These are phyloP conservation scores for Moniliophthora roreri DNA, from an alignment of 1,284 basidiomycete species.

Conservation along the genomic window DNA sequence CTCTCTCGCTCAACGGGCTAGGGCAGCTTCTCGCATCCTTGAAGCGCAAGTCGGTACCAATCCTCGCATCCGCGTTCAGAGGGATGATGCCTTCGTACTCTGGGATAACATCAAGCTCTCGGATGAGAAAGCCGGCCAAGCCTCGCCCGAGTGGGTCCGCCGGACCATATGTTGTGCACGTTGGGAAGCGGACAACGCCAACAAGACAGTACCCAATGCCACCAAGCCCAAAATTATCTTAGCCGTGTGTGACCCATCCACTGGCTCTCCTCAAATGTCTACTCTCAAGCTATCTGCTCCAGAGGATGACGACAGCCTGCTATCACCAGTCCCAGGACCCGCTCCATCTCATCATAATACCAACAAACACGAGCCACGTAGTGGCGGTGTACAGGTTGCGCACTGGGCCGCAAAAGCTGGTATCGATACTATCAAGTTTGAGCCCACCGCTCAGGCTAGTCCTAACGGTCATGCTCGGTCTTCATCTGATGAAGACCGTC, in stretches of 20 bases:
- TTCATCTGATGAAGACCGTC: slow-evolving; percentile 14
- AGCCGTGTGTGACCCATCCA: slow-evolving; percentile 45
- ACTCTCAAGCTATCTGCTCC: slow-evolving; percentile 28
- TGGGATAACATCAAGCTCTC: slow-evolving; percentile 69
- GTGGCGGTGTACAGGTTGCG: slow-evolving; percentile 57
- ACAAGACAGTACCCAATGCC: slow-evolving; percentile 18
- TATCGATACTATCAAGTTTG: slow-evolving; percentile 55
- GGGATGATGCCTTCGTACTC: slow-evolving; percentile 74
- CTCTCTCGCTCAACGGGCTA: slow-evolving; percentile 76
- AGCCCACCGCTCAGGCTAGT: slow-evolving; percentile 32
- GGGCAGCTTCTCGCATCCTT: slow-evolving; percentile 77
- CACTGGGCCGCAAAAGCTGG: slow-evolving; percentile 68
- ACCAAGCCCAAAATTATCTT: slow-evolving; percentile 50
- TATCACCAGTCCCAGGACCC: slow-evolving; percentile 63
- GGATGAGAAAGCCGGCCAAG: slow-evolving; percentile 3
- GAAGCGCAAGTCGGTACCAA: slow-evolving; percentile 82
- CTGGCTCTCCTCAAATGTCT: slow-evolving; percentile 32
- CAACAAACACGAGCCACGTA: slow-evolving; percentile 64
- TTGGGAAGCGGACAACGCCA: slow-evolving; percentile 57
- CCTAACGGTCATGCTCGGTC: slow-evolving; percentile 4
- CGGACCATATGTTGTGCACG: slow-evolving; percentile 77
- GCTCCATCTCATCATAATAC: slow-evolving; percentile 49
- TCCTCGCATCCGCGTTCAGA: slow-evolving; percentile 73
- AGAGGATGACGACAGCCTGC: slow-evolving; percentile 28
- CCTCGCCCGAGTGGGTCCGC: slow-evolving; percentile 75